Base-by-base conservation (phyloP, 2,329 filamentous ascomycete species). In the Cordyceps tenuipes region DNA sequence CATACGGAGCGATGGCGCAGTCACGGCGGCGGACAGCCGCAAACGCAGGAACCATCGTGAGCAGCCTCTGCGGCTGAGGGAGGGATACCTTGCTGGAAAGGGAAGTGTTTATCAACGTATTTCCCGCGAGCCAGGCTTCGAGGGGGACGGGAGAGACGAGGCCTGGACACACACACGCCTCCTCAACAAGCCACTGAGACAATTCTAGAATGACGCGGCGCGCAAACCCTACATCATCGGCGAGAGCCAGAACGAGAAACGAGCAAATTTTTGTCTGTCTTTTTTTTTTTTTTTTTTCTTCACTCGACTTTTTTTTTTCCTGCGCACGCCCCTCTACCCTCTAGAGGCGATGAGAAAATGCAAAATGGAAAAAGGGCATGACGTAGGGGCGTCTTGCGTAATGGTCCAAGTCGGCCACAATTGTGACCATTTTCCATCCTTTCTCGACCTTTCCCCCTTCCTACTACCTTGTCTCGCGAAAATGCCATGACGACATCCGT, bases 41-140 rank as follows among this genome's bases (percentile, higher is more conserved):
- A 49, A 17, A 41, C 34, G 44, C 56, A 59, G 56, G 56, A 52
- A 59, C 56, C 44, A 59, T 59, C 56, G 56, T 21, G 39, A 46
- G 15, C 44, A 43, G 29, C n/a, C 23, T 43, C 43, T 51, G 56
- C 41, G 39, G 56, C 56, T 59, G 47, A 51, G n/a, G 34, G 47
- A 51, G n/a, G 34, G 7, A 19, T 15, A 5, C 26, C n/a, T 19
- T 41, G 10, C 36, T 21, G n/a, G 17, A 47, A 48, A 39, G 9
- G 54, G 54, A 13, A 26, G 39, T 19, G 26, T 48, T n/a, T 23
- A 4, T 56, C 26, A n/a, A n/a, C n/a, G n/a, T 47, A 26, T 23
- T 23, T 23, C n/a, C n/a, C 31, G 23, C n/a, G 31, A 26, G 4
- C 7, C 7, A 19, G 23, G 29, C 29, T 29, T 1, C 7, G 54